A percentile compares a stretch with the other conserved stretches of the same genome.
These are phyloP conservation scores for Nepenthes gracilis DNA, from an alignment of 148 eudicot species.

Conservation along the genomic window DNA sequence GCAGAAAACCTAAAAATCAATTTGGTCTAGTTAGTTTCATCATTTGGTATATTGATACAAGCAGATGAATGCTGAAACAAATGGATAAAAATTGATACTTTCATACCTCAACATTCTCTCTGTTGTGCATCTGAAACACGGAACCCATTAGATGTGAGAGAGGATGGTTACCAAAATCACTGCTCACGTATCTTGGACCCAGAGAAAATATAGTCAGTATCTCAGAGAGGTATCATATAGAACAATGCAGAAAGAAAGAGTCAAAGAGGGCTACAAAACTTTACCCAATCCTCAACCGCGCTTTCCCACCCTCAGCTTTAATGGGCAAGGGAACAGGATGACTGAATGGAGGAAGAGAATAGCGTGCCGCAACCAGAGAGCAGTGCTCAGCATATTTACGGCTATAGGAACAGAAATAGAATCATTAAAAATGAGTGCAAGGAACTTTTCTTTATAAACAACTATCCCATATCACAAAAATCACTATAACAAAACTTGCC, in stretches of 20 bases:
- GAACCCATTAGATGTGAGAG: conserved; percentile 98
- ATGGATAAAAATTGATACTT: no score
- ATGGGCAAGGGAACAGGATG: conserved; percentile 62
- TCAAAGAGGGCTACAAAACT: conserved; percentile 3
- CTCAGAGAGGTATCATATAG: neutral
- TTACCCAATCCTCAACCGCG: conserved; percentile 85
- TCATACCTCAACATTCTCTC: conserved; percentile 74
- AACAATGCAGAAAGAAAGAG: neutral
- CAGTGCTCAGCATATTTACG: conserved; percentile 93
- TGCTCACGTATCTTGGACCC: conserved; percentile 83
- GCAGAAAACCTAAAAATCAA: conserved; percentile 61
- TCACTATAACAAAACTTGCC: conserved; percentile 26
- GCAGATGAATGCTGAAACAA: neutral
- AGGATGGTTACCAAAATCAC: conserved; percentile 98
- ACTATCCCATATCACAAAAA: neutral
- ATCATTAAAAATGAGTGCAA: conserved; percentile 1
- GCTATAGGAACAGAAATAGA: conserved; percentile 23
- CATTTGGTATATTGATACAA: neutral
- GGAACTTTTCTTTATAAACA: neutral
- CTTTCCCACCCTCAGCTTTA: conserved; percentile 52
- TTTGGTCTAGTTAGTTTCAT: neutral
- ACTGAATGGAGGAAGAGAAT: conserved; percentile 64
- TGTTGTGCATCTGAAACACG: conserved; percentile 91
- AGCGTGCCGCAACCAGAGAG: conserved; percentile 78
- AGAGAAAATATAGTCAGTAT: neutral